These are phyloP conservation scores for Fusarium domesticum DNA, from an alignment of 2,329 filamentous ascomycete genomes.

Conservation along the genomic window DNA sequence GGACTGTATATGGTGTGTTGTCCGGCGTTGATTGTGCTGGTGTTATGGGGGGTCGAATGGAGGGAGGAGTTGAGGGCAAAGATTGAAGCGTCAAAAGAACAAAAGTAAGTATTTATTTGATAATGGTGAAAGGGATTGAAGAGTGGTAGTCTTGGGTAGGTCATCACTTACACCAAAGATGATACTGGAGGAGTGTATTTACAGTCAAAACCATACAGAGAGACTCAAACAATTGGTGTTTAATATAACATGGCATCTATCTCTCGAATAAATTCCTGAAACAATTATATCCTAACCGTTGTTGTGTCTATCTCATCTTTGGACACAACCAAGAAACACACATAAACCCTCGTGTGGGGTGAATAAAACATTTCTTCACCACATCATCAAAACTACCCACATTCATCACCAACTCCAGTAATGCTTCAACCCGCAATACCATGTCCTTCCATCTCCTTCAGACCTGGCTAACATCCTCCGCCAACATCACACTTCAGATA, in stretches of 20 bases:
- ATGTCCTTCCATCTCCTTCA: slow-evolving; percentile 10
- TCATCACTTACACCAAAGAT: neutral
- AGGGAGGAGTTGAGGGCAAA: slow-evolving; percentile 34
- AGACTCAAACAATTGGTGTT: no score
- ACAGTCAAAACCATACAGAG: no score
- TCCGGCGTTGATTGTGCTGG: slow-evolving; percentile 41
- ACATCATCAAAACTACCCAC: neutral
- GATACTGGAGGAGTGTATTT: no score
- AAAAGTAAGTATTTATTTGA: neutral
- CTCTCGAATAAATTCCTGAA: no score
- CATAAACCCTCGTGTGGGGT: no score
- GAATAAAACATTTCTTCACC: neutral
- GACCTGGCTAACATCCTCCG: slow-evolving; percentile 4
- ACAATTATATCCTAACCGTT: no score
- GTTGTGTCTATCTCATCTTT: no score
- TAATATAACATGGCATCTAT: no score
- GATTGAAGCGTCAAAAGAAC: slow-evolving; percentile 4
- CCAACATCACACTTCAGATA: neutral
- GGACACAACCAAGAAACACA: no score
- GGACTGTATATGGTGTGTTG: slow-evolving; percentile 39
- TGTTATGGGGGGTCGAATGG: slow-evolving; percentile 44
- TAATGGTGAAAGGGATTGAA: neutral
- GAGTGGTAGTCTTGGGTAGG: neutral
- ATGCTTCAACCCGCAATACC: slow-evolving; percentile 8
- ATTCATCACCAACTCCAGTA: slow-evolving; percentile 1